phyloP scores from a whole-genome alignment of 805 yeast genomes.

The Pichia phayaonensis region DNA sequence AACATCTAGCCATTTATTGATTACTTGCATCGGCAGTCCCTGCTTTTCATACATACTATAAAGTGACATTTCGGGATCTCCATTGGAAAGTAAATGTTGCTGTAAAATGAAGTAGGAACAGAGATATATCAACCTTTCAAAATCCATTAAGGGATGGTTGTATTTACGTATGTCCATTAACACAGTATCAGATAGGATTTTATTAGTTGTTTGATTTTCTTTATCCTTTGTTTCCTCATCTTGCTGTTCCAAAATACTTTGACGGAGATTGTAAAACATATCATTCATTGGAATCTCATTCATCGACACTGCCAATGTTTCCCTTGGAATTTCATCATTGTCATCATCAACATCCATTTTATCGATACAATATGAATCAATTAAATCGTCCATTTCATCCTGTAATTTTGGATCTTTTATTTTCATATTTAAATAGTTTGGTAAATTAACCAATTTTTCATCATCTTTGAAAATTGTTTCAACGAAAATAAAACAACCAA shows the following conservation, averaged over 20 bases:
- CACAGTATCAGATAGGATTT: slow-evolving; percentile 8
- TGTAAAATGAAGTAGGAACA: background rate
- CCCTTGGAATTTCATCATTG: slow-evolving; percentile 10
- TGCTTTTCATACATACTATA: background rate
- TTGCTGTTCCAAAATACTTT: background rate
- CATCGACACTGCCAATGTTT: slow-evolving; percentile 1
- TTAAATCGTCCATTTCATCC: slow-evolving; percentile 43
- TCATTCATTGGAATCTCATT: slow-evolving; percentile 3
- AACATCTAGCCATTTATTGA: slow-evolving; percentile 1
- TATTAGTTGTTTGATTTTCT: slow-evolving; percentile 11
- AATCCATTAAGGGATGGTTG: slow-evolving; percentile 3
- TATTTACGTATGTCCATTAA: background rate
- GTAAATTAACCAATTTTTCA: slow-evolving; percentile 36
- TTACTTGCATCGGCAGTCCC: background rate
- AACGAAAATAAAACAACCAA: slow-evolving; percentile 40
- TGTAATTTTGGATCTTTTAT: slow-evolving; percentile 28
- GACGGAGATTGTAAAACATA: slow-evolving; percentile 2
- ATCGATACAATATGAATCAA: slow-evolving; percentile 20
- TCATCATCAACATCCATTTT: slow-evolving; percentile 19
- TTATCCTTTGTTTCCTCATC: no score
- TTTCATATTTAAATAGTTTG: slow-evolving; percentile 29
- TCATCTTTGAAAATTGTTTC: slow-evolving; percentile 73
- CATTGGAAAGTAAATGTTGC: background rate
- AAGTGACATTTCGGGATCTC: background rate
- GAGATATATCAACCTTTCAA: slow-evolving; percentile 4